These are phyloP conservation scores for Aspergillus avenaceus DNA, from an alignment of 495 filamentous ascomycete species.

Conservation along the genomic window DNA sequence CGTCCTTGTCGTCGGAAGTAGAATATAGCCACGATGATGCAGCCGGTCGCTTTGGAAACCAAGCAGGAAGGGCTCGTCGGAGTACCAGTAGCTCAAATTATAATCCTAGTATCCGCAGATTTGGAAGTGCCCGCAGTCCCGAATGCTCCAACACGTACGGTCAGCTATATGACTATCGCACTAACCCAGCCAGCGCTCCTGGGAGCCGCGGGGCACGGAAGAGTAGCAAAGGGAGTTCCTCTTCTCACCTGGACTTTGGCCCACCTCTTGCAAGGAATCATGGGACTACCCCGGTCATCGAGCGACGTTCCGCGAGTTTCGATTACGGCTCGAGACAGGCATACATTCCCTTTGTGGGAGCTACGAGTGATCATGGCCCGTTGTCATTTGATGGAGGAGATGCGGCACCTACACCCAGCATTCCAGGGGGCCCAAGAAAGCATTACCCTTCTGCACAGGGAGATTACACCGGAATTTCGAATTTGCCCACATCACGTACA, in stretches of 20 bases:
- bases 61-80: constrained; percentile 52
- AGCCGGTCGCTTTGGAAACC: constrained; percentile 57
- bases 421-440: constrained; percentile 74
- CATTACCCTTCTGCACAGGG: constrained; percentile 11
- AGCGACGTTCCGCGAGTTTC: constrained; percentile 72
- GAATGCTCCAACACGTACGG: constrained; percentile 34
- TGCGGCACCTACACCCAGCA: constrained; percentile 82
- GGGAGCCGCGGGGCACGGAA: constrained; percentile 41
- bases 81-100: constrained; percentile 82
- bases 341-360: constrained; percentile 25
- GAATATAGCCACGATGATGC: constrained; percentile 66
- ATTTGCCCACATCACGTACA: constrained; percentile 41
- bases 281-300: constrained; percentile 52
- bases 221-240: constrained; percentile 70
- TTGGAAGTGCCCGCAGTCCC: constrained; percentile 56
- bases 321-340: constrained; percentile 54
- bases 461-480: constrained; percentile 38
- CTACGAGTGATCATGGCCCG: constrained; percentile 20
- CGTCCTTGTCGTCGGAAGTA: constrained; percentile 71
- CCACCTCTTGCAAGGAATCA: constrained; percentile 32
- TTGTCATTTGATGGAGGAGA: constrained; percentile 57
- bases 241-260: constrained; percentile 64
- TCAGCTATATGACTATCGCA: constrained; percentile 22
- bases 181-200: constrained; percentile 1
- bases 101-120: constrained; percentile 55